phyloP scores from a whole-genome alignment of 2,329 filamentous ascomycete species.

The Sporothrix schenckii region DNA sequence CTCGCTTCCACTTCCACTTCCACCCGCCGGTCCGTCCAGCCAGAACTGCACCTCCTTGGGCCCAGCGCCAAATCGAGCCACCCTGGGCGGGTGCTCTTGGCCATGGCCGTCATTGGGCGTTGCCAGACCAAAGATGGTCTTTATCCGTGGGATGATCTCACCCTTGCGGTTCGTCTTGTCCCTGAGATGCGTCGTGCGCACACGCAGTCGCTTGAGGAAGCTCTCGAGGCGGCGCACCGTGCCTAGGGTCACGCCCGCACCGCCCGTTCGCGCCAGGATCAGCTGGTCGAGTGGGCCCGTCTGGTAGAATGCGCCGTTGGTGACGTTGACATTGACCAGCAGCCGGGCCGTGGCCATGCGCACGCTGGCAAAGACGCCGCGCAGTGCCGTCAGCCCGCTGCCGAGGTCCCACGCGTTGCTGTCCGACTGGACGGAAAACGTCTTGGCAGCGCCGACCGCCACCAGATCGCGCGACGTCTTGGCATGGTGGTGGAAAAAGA shows the following conservation, averaged over 20 bases:
- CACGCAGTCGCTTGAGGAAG: slow-evolving; percentile 46
- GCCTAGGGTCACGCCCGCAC: not conserved
- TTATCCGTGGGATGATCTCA: slow-evolving; percentile 43
- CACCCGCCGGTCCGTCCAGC: slow-evolving; percentile 41
- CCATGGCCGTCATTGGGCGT: slow-evolving; percentile 42
- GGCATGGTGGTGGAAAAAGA: slow-evolving; percentile 56
- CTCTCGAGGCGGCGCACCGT: slow-evolving; percentile 38
- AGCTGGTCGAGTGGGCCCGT: slow-evolving; percentile 37
- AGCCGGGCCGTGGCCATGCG: slow-evolving; percentile 43
- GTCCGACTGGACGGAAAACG: slow-evolving; percentile 36
- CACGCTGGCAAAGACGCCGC: slow-evolving; percentile 45
- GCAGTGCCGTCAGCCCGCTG: slow-evolving; percentile 40
- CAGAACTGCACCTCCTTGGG: slow-evolving; percentile 60
- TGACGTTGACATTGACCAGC: slow-evolving; percentile 46
- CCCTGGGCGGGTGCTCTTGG: slow-evolving; percentile 39
- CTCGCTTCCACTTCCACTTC: not conserved
- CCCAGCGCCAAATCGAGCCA: slow-evolving; percentile 47
- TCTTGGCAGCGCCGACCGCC: slow-evolving; percentile 42
- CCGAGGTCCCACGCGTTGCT: slow-evolving; percentile 37
- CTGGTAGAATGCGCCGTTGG: slow-evolving; percentile 44
- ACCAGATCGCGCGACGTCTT: slow-evolving; percentile 38
- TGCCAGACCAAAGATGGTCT: slow-evolving; percentile 46
- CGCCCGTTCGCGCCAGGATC: slow-evolving; percentile 26
- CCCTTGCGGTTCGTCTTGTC: slow-evolving; percentile 43
- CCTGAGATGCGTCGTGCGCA: slow-evolving; percentile 47